Percentiles rank a stretch among this genome's conserved stretches.
These are phyloP conservation scores for Brassica balearica DNA, from an alignment of 441 rosid species.

Conservation along the genomic window DNA sequence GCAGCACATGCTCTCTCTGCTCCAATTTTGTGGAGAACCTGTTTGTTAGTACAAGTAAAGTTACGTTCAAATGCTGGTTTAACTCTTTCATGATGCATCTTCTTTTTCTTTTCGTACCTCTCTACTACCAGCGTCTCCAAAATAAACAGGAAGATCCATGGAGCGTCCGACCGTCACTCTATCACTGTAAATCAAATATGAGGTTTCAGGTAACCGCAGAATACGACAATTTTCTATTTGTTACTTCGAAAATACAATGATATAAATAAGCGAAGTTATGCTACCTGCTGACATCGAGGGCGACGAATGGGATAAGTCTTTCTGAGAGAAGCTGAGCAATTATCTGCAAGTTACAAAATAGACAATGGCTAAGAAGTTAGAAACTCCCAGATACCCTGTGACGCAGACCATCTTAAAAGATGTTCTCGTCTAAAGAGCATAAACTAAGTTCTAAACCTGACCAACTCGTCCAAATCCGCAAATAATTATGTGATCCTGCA, in stretches of 20 bases:
- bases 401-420: too few relatives aligned
- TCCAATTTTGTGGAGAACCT: slow-evolving; percentile 73
- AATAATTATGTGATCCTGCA: slow-evolving; percentile 93
- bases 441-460: slow-evolving; percentile 60
- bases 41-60: neutral
- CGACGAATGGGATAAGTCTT: slow-evolving; percentile 95
- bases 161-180: slow-evolving; percentile 94
- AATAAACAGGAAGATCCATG: slow-evolving; percentile 93
- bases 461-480: slow-evolving; percentile 99
- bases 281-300: slow-evolving; percentile 96
- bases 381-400: neutral
- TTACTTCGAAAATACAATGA: neutral
- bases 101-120: slow-evolving; percentile 62
- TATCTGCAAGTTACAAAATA: slow-evolving; percentile 60
- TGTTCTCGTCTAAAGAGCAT: too few relatives aligned
- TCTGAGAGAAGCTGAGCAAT: slow-evolving; percentile 99
- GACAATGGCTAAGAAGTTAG: slow-evolving; percentile 5
- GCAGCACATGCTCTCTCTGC: slow-evolving; percentile 98
- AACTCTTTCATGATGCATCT: neutral
- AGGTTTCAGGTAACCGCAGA: slow-evolving; percentile 29
- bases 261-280: neutral
- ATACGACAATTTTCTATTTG: neutral
- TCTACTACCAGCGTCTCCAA: slow-evolving; percentile 97
- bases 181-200: slow-evolving; percentile 63
- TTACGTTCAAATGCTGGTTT: neutral